Percentiles rank a stretch among this genome's conserved stretches.
These are phyloP conservation scores for Hypoxylon perforatum DNA, from an alignment of 495 filamentous ascomycete genomes.

Conservation along the genomic window DNA sequence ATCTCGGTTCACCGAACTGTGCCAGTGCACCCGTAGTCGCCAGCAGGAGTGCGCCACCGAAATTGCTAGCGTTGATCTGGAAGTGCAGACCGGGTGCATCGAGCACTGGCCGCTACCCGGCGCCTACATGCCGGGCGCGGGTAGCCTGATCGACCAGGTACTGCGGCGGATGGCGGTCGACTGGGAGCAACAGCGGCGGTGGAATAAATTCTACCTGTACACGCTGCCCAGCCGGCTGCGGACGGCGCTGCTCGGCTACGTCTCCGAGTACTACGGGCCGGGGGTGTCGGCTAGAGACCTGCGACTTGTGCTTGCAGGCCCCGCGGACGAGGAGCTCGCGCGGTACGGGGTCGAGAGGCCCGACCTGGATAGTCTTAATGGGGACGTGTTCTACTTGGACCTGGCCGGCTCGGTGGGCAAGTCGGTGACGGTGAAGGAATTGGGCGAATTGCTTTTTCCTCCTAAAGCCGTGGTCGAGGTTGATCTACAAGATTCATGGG, in stretches of 20 bases:
- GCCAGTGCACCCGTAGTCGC: no score
- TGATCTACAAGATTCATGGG: conserved; percentile 56
- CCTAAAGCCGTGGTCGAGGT: conserved; percentile 19
- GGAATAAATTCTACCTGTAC: conserved; percentile 73
- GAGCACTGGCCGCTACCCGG: conserved; percentile 49
- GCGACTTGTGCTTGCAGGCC: conserved; percentile 49
- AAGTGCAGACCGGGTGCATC: no score
- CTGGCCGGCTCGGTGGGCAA: conserved; percentile 69
- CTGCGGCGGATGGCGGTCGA: conserved; percentile 72
- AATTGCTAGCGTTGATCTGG: no score
- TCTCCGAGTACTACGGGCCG: conserved; percentile 61
- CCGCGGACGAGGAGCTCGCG: conserved; percentile 38
- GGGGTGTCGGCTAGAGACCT: conserved; percentile 60
- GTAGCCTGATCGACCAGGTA: conserved; percentile 66
- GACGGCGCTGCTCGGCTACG: conserved; percentile 69
- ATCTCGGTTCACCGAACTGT: no score
- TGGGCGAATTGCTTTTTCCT: conserved; percentile 64
- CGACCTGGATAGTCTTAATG: conserved; percentile 53
- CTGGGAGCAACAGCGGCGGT: conserved; percentile 75
- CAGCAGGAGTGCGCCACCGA: no score
- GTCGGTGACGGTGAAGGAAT: conserved; percentile 68
- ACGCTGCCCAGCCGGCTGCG: conserved; percentile 72
- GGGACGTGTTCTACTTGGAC: conserved; percentile 71
- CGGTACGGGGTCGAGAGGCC: conserved; percentile 40
- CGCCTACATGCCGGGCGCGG: conserved; percentile 49